Base-by-base conservation (phyloP, 129 eudicot species). In the Flaveria ramosissima region DNA sequence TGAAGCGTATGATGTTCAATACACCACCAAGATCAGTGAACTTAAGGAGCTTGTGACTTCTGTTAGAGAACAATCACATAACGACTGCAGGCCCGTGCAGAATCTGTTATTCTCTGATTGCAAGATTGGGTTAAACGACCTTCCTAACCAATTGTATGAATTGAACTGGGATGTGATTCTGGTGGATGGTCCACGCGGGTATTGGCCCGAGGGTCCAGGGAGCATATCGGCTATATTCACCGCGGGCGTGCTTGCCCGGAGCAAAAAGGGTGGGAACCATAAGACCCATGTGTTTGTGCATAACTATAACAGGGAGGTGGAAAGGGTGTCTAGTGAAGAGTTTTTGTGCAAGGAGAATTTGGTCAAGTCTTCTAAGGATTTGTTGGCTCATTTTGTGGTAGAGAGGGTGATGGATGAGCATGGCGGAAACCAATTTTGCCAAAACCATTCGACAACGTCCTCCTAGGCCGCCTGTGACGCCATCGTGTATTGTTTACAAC, bases 131-230 rank as follows among this genome's bases (percentile, higher is more conserved):
- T 72, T 95, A 4, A 95, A 95, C 36, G 99, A 95, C 69, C 86
- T 95, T 42, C 99, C 99, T 13, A 95, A 95, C 68, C 99, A 95
- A 53, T 71, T 95, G 66, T 95, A 95, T 71, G 97, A 89, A 64
- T 50, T 95, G 36, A 92, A 88, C 9, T 95, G 99, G 99, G 94
- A 95, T 72, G 88, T 95, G 30, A 92, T 95, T 14, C 69, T 95
- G 74, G 92, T 95, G 13, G 99, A 95, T 17, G 99, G 99, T 20
- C 99, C 99, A 2, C 76, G 97, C 9, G 99, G 97, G 65, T 92
- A 95, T 85, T 91, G 96, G 97, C 97, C 97, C 0, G 93, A 90
- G 48, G 96, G 94, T 1, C 99, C 99, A 4, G 99, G 99, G 32
- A 71, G 97, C 57, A 88, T 89, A 84, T 85, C 99, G 8, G 92